Base-by-base conservation (phyloP, 2,329 filamentous ascomycete species). In the Aspergillus pseudotamarii region DNA sequence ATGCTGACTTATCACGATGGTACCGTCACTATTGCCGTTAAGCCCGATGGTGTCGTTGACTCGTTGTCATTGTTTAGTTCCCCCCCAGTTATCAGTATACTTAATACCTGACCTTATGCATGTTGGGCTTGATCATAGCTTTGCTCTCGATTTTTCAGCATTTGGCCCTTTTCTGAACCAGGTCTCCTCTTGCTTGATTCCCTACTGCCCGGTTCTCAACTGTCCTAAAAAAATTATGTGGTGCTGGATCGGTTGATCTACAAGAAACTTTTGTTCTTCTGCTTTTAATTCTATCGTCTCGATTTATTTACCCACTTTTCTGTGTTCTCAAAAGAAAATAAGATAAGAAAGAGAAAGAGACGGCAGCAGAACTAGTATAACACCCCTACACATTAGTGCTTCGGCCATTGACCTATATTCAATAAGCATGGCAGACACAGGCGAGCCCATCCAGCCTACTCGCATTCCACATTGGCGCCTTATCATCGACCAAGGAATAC, bases 391-490 rank as follows among this genome's bases (percentile, higher is more conserved):
- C 32, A 6, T 38, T 55, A 10, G 11, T 23, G 34, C 23, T 26
- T 23, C 38, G 19, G 21, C 14, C 34, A 26, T 55, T 6, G 19
- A 8, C 19, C 32, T n/a, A 23, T 11, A 23, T 55, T 26, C n/a
- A 12, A 19, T 34, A 12, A 38, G 30, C n/a, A 55, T 55, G 34
- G 32, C 32, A 41, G 60, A 58, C 21, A 41, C 34, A 21, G 55
- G 32, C 43, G 65, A 65, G 46, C 43, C 63, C 26, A 51, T 65
- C 58, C 57, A 61, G 34, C 65, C 63, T 53, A 59, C 63, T 36
- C 58, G 63, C 14, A 62, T 68, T 6, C 41, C 66, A 23, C 62
- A 64, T 26, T 67, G 64, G 65, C 65, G 65, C 43, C 54, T 67
- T 16, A 56, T 67, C n/a, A 34, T 51, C 41, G 65, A 67, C 41